These are phyloP conservation scores for Pyricularia sp. DNA, from an alignment of 2,329 filamentous ascomycete genomes.

Conservation along the genomic window DNA sequence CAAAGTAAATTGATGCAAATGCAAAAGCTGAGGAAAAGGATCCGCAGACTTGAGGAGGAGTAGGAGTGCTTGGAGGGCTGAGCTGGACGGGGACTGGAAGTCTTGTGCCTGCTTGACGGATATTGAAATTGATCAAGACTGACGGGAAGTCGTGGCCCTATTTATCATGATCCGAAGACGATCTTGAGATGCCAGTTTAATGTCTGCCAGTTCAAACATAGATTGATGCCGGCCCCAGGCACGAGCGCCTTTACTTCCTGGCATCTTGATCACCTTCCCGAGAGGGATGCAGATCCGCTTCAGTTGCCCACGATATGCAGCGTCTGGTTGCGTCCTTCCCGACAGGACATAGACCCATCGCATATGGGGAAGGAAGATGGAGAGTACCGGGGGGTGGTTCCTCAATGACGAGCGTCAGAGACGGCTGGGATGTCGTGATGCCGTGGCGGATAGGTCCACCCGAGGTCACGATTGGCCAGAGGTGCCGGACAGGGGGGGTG, in stretches of 20 bases:
- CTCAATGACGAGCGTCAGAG: background rate
- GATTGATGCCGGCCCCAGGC: background rate
- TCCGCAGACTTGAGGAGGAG: background rate
- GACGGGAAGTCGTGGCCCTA: background rate
- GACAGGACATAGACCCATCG: background rate
- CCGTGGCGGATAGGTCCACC: background rate
- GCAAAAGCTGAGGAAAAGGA: background rate
- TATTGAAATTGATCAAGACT: constrained; percentile 1
- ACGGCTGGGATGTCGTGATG: background rate
- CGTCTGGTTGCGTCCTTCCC: background rate
- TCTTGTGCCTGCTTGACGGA: constrained; percentile 3
- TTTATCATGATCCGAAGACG: background rate
- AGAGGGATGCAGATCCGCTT: background rate
- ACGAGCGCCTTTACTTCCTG: background rate
- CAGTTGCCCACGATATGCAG: background rate
- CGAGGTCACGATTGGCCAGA: background rate
- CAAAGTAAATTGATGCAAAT: background rate
- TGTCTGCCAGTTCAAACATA: background rate
- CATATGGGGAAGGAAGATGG: background rate
- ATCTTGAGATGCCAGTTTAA: background rate
- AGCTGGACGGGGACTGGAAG: background rate
- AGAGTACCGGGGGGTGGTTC: background rate
- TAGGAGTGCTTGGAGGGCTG: background rate
- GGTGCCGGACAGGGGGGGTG: background rate
- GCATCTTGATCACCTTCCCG: constrained; percentile 2